A percentile compares a stretch with the other conserved stretches of the same genome.
These are phyloP conservation scores for Scheffersomyces cryptocercus DNA, from an alignment of 1,139 yeast genomes.

Conservation along the genomic window DNA sequence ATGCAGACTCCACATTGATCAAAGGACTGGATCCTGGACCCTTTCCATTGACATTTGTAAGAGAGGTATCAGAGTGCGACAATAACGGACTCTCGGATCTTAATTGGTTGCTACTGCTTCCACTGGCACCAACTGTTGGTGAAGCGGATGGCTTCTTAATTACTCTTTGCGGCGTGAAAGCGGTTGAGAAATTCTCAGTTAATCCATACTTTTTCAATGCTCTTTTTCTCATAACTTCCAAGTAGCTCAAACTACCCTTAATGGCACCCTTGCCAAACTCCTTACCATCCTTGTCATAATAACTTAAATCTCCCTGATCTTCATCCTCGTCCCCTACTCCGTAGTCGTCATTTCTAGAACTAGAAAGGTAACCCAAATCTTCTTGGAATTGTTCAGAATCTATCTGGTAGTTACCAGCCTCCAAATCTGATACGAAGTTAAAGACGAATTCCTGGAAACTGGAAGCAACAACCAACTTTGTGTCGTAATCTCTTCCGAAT, in stretches of 20 bases:
- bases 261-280: conserved; percentile 43
- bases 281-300: conserved; percentile 34
- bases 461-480: conserved; percentile 59
- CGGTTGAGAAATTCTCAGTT: conserved; percentile 38
- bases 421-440: conserved; percentile 50
- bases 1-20: conserved; percentile 31
- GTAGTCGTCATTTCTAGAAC: conserved; percentile 41
- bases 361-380: conserved; percentile 24
- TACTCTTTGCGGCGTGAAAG: conserved; percentile 39
- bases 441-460: conserved; percentile 57
- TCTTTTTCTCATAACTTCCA: conserved; percentile 54
- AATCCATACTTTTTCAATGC: conserved; percentile 47
- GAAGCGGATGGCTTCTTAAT: conserved; percentile 12
- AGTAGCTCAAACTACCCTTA: conserved; percentile 44
- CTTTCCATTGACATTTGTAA: conserved; percentile 8
- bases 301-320: conserved; percentile 43
- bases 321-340: conserved; percentile 47
- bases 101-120: conserved; percentile 10
- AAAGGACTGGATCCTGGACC: conserved; percentile 23
- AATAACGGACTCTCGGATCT: conserved; percentile 13
- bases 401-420: conserved; percentile 52
- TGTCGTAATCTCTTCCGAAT: conserved; percentile 66
- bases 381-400: conserved; percentile 33
- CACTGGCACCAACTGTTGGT: conserved; percentile 8
- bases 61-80: conserved; percentile 2